These are phyloP conservation scores for Jasminum sambac DNA, from an alignment of 257 asterid species.

Conservation along the genomic window DNA sequence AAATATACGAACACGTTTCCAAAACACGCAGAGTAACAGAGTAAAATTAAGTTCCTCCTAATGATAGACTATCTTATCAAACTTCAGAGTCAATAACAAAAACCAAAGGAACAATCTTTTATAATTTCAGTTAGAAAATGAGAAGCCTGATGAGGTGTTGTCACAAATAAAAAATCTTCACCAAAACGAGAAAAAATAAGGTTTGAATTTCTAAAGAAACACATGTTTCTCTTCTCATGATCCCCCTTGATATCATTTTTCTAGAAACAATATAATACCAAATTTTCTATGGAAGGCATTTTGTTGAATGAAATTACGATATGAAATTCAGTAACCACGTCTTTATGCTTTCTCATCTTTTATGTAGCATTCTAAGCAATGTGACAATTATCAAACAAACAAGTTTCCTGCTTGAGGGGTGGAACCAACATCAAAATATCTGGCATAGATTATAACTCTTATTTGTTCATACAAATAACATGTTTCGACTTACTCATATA, in stretches of 20 bases:
- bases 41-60: neutral
- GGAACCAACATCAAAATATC: neutral
- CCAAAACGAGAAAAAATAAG: neutral
- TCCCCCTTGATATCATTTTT: neutral
- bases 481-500: constrained; percentile 25
- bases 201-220: neutral
- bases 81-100: neutral
- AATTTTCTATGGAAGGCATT: neutral
- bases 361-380: neutral
- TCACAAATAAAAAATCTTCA: neutral
- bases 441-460: neutral
- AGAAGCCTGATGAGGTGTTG: neutral
- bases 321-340: neutral
- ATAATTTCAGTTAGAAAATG: neutral
- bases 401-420: neutral
- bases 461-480: neutral
- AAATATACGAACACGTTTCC: too few species aligned
- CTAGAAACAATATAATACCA: neutral
- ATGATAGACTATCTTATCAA: neutral
- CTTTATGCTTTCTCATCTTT: neutral
- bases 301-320: neutral
- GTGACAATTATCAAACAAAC: neutral
- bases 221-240: too few species aligned
- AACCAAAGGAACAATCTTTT: neutral
- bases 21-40: neutral